Percentiles rank a stretch among this genome's conserved stretches.
Evolutionary conservation across 345 rosid genomes (phyloP).

Genomic region (Linum tenue): DNA sequence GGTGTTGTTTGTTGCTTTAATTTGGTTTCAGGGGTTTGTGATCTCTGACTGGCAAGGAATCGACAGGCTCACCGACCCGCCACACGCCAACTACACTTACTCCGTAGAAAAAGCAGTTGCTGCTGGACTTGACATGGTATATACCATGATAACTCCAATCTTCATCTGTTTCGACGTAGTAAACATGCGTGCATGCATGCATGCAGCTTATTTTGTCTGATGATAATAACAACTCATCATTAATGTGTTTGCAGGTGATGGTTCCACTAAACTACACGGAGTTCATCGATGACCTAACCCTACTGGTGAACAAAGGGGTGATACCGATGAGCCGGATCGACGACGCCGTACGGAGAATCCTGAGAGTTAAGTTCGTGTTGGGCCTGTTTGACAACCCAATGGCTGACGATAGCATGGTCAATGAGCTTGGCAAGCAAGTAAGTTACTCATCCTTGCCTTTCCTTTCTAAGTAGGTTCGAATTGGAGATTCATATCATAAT

Average conservation of each 20-base stretch:
- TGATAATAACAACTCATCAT: neutral
- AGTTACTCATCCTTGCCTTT: neutral
- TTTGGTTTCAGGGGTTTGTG: too few species aligned
- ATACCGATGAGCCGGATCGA: conserved; percentile 72
- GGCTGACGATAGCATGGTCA: conserved; percentile 34
- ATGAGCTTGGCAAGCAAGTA: conserved; percentile 85
- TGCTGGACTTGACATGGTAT: too few species aligned
- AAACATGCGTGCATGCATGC: too few species aligned
- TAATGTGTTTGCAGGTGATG: conserved; percentile 56
- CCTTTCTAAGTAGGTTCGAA: neutral
- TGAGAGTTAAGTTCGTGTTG: conserved; percentile 74
- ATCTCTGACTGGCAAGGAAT: neutral
- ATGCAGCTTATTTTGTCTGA: neutral
- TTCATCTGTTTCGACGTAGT: too few species aligned
- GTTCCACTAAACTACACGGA: conserved; percentile 64
- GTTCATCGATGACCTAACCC: conserved; percentile 56
- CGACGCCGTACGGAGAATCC: conserved; percentile 77
- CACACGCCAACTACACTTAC: too few species aligned
- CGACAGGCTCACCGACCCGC: neutral
- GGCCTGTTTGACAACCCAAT: conserved; percentile 50
- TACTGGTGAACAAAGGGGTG: conserved; percentile 51
- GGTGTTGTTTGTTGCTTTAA: too few species aligned
- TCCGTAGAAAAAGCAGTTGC: too few species aligned
- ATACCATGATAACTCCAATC: neutral
- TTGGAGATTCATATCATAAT: neutral